These are phyloP conservation scores for Fusarium redolens DNA, from an alignment of 2,329 filamentous ascomycete genomes.

Conservation along the genomic window DNA sequence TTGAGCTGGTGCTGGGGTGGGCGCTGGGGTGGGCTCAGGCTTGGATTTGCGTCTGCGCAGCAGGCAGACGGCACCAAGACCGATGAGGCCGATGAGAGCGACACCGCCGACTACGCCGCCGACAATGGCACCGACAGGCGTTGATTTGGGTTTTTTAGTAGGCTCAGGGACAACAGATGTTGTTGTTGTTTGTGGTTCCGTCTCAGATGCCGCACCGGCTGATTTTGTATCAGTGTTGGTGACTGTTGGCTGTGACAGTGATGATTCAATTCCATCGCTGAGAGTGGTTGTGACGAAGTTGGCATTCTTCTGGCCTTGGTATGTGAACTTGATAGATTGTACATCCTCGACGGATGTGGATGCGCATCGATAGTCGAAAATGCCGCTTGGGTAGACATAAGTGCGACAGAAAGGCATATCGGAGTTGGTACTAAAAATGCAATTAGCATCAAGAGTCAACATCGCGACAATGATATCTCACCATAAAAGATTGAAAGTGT, in stretches of 20 bases:
- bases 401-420: background rate
- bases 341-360: background rate
- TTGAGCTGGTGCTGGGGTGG: background rate
- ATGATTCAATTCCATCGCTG: background rate
- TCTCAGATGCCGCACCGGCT: accelerated
- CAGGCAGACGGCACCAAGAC: background rate
- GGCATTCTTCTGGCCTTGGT: background rate
- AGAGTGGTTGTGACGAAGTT: background rate
- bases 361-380: background rate
- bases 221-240: accelerated
- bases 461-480: background rate
- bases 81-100: background rate
- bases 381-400: background rate
- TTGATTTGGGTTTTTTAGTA: background rate
- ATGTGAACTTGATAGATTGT: background rate
- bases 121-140: background rate
- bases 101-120: background rate
- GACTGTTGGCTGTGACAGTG: accelerated
- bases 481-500: background rate
- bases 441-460: accelerated
- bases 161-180: background rate
- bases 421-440: accelerated
- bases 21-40: background rate
- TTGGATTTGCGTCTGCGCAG: background rate
- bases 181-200: background rate